Base-by-base conservation (phyloP, 768 basidiomycete genomes). In the Lactarius indigo region DNA sequence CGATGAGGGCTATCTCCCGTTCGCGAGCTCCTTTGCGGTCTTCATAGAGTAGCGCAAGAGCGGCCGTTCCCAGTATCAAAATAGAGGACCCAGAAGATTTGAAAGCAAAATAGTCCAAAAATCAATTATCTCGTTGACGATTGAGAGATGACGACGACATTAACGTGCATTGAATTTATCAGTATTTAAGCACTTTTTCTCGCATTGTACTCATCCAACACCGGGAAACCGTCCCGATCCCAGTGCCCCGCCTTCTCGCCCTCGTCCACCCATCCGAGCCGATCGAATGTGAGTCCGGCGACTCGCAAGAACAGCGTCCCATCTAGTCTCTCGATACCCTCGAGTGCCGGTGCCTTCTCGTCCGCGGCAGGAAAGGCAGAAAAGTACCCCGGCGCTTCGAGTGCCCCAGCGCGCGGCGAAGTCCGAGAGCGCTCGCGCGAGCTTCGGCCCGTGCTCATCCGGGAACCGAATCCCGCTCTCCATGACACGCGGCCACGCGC, bases 231-330 rank as follows among this genome's bases (percentile, higher is more conserved):
- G n/a, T 31, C 41, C 9, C 9, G 23, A 63, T 69, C 59, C 50
- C 64, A 69, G 5, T 5, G 15, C 9, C 30, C 41, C 15, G 39
- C 50, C 17, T 30, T 17, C 41, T 50, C 63, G 10, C 61, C 52
- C 12, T 65, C 64, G 20, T 64, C n/a, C 17, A 56, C 62, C 65
- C 65, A 66, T 10, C 65, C 65, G 5, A 69, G 58, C 41, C 62
- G 41, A 31, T 81, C 77, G n/a, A 79, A 76, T 3, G 84, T 85
- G 71, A 87, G 70, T 64, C 81, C 81, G 7, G 87, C 87, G 0
- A 79, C 77, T 55, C 87, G 77, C 55, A 87, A 69, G 72, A 91
- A 90, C 58, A 90, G 69, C n/a, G 82, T 83, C 30, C 88, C 88
- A 72, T 90, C 88, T 9, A 84, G 70, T 31, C 78, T 72, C 63